phyloP scores from a whole-genome alignment of 306 rosid species.

The Neltuma alba region DNA sequence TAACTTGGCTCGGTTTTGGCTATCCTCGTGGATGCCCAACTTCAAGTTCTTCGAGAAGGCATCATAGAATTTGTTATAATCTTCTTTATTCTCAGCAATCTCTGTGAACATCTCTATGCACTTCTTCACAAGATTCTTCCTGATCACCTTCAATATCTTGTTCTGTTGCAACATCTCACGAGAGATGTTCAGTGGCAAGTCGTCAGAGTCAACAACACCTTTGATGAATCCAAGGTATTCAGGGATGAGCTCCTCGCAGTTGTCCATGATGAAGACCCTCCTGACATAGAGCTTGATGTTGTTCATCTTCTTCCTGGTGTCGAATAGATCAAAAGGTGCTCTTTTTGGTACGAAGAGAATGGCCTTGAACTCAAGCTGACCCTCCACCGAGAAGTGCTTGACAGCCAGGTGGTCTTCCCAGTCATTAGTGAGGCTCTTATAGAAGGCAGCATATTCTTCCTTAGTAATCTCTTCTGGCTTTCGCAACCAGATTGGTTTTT shows the following conservation, averaged over 20 bases:
- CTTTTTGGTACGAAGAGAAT: constrained; percentile 63
- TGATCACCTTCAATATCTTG: constrained; percentile 67
- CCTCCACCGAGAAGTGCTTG: constrained; percentile 67
- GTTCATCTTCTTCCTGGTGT: constrained; percentile 62
- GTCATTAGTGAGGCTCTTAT: constrained; percentile 67
- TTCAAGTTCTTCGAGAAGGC: constrained; percentile 68
- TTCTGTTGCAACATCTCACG: constrained; percentile 69
- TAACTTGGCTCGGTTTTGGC: constrained; percentile 59
- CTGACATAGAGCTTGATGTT: constrained; percentile 68
- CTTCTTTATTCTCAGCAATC: constrained; percentile 67
- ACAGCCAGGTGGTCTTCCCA: constrained; percentile 77
- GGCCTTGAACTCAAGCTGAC: constrained; percentile 72
- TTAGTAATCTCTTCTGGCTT: constrained; percentile 66
- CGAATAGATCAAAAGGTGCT: constrained; percentile 67
- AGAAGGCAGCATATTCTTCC: constrained; percentile 67
- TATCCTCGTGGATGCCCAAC: constrained; percentile 64
- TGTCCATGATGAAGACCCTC: constrained; percentile 75
- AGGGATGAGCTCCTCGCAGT: constrained; percentile 68
- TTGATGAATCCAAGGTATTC: constrained; percentile 65
- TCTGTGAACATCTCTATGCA: constrained; percentile 75
- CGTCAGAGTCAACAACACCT: constrained; percentile 73
- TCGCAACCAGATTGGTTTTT: constrained; percentile 68
- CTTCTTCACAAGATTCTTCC: constrained; percentile 67
- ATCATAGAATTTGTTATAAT: constrained; percentile 59
- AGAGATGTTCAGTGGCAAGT: constrained; percentile 66